Evolutionary conservation across 75 land plant genomes (phyloP).

Genomic region (Pseudotsuga menziesii): DNA sequence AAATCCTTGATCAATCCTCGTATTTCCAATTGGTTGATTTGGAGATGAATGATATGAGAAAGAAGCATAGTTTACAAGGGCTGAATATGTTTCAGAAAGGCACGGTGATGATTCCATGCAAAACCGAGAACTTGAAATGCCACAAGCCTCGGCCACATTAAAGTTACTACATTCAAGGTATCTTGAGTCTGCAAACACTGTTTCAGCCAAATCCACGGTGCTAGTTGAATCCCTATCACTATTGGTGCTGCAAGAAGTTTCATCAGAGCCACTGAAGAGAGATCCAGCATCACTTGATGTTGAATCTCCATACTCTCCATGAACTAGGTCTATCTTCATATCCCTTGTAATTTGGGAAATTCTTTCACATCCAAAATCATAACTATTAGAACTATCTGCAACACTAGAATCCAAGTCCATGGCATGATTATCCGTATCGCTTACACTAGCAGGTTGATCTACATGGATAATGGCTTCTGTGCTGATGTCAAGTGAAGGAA

Average conservation of each 20-base stretch:
- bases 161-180: neutral
- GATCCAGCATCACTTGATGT: conserved; percentile 54
- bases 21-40: neutral
- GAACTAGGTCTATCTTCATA: neutral
- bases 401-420: neutral
- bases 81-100: neutral
- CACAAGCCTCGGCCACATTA: neutral
- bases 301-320: conserved; percentile 36
- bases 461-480: neutral
- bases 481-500: neutral
- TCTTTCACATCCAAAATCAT: neutral
- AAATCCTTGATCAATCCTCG: neutral
- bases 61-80: neutral
- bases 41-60: neutral
- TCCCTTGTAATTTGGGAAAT: neutral
- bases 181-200: conserved; percentile 20
- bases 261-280: conserved; percentile 60
- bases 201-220: conserved; percentile 29
- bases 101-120: neutral
- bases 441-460: neutral
- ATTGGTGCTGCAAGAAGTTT: conserved; percentile 57
- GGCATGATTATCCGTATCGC: neutral
- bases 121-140: neutral
- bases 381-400: neutral
- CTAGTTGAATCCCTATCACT: conserved; percentile 54